Conservation (phyloP, 2,329 filamentous ascomycete species). For the Fusarium beomiforme region DNA sequence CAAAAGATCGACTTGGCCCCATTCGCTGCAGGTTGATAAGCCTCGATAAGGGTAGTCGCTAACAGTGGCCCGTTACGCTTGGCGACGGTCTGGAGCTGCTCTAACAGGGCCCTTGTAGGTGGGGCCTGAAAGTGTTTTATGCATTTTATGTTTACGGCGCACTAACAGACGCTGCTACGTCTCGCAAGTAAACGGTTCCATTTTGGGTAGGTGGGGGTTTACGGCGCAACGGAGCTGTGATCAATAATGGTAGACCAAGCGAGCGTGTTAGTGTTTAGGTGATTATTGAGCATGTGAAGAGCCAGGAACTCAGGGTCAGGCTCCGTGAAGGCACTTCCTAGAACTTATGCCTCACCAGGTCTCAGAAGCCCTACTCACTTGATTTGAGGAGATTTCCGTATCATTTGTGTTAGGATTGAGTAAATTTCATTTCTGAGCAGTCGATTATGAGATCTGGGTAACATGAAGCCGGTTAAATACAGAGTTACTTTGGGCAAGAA, state of each 20-base stretch:
- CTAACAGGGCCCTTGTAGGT: not conserved
- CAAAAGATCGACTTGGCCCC: slow-evolving; percentile 32
- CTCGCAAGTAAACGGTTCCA: slow-evolving; percentile 1
- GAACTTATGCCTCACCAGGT: not conserved
- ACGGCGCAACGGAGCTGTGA: slow-evolving; percentile 6
- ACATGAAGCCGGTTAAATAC: not conserved
- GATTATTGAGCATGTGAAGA: not conserved
- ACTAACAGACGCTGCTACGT: not conserved
- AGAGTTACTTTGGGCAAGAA: not conserved
- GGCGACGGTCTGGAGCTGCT: not conserved
- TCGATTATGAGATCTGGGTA: not conserved
- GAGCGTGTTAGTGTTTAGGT: not conserved
- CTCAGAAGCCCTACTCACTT: not conserved
- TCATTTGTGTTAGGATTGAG: not conserved
- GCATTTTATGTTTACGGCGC: slow-evolving; percentile 3
- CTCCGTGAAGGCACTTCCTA: not conserved
- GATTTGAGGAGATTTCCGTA: not conserved
- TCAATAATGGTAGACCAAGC: not conserved
- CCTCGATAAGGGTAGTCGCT: slow-evolving; percentile 27
- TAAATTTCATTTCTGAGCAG: not conserved
- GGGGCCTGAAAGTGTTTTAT: not conserved
- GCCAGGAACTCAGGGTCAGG: not conserved
- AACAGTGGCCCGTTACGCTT: slow-evolving; percentile 12
- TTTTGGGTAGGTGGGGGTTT: slow-evolving; percentile 16
- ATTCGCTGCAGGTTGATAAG: slow-evolving; percentile 27